Conservation (phyloP, 495 filamentous ascomycete genomes). For the Viridothelium virens region DNA sequence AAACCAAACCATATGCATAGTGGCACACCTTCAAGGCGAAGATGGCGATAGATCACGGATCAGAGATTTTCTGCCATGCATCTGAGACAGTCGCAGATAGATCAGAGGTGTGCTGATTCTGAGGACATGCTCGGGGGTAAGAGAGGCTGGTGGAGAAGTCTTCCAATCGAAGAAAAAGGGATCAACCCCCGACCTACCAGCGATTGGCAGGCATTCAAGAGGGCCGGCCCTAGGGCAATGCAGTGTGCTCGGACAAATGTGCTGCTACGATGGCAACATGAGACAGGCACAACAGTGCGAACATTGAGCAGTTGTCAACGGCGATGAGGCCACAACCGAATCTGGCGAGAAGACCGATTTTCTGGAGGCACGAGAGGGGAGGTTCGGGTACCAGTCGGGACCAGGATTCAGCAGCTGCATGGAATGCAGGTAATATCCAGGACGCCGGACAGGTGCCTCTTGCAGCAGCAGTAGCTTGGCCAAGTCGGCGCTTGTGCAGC, state of each 20-base stretch:
- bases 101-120: not conserved
- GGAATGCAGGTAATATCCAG: slow-evolving; percentile 12
- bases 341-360: not conserved
- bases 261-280: not conserved
- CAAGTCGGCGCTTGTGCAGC: slow-evolving; percentile 8
- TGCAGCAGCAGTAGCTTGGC: no score
- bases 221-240: not conserved
- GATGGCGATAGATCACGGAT: not conserved
- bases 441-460: not conserved
- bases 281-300: not conserved
- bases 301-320: not conserved
- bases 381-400: not conserved
- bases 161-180: not conserved
- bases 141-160: not conserved
- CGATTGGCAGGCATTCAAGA: not conserved
- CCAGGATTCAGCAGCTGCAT: slow-evolving; percentile 3
- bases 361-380: not conserved
- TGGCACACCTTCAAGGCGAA: not conserved
- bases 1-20: slow-evolving; percentile 1
- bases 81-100: not conserved
- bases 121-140: slow-evolving; percentile 9
- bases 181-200: slow-evolving; percentile 4
- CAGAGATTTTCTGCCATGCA: not conserved
- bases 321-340: not conserved
- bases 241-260: not conserved